phyloP scores from a whole-genome alignment of 163 green algal genomes.

The Trebouxia gelatinosa region DNA sequence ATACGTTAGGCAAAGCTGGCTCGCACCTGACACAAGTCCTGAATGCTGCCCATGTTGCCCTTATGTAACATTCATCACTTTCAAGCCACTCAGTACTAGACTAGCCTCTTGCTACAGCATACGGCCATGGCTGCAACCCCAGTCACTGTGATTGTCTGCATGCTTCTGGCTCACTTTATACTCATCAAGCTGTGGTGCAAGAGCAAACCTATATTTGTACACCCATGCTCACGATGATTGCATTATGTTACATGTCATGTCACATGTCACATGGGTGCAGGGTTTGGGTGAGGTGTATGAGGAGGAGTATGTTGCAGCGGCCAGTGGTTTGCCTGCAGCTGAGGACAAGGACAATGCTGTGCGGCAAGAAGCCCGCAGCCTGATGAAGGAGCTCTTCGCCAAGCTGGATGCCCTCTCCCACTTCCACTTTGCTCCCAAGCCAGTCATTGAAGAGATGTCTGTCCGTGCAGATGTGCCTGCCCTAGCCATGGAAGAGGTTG shows the following conservation, averaged over 20 bases:
- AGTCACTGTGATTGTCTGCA: too few species aligned
- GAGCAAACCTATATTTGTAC: too few species aligned
- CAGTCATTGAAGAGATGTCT: slow-evolving; percentile 86
- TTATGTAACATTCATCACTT: too few species aligned
- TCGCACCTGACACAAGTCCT: too few species aligned
- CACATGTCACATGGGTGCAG: slow-evolving; percentile 23
- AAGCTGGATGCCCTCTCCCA: slow-evolving; percentile 90
- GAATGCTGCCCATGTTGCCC: too few species aligned
- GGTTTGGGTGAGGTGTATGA: slow-evolving; percentile 89
- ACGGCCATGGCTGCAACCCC: too few species aligned
- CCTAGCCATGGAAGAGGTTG: slow-evolving; percentile 91
- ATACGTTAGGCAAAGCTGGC: too few species aligned
- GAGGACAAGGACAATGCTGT: slow-evolving; percentile 70
- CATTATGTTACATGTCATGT: neutral
- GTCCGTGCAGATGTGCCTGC: slow-evolving; percentile 79
- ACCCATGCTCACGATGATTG: too few species aligned
- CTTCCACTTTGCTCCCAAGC: slow-evolving; percentile 82
- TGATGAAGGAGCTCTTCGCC: slow-evolving; percentile 70
- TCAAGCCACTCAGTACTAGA: too few species aligned
- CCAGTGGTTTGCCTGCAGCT: slow-evolving; percentile 36
- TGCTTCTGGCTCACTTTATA: too few species aligned
- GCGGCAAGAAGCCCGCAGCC: slow-evolving; percentile 12
- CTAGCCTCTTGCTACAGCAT: too few species aligned
- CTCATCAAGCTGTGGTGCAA: too few species aligned
- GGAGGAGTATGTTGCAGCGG: slow-evolving; percentile 64